A percentile compares a stretch with the other conserved stretches of the same genome.
These are phyloP conservation scores for Prunus yedoensis DNA, from an alignment of 331 rosid species.

Conservation along the genomic window DNA sequence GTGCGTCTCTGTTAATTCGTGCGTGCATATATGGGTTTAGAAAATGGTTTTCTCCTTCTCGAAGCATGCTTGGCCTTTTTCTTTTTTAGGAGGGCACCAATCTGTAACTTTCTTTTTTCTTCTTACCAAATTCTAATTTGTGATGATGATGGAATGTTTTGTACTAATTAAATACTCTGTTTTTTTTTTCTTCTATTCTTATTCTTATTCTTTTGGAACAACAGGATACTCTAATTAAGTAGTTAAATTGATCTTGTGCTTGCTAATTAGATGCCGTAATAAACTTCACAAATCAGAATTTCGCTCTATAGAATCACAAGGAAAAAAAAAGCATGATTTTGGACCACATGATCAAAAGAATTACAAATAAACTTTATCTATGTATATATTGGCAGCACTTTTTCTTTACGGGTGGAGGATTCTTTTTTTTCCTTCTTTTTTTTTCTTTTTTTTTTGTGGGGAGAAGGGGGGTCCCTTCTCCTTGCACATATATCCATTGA, in stretches of 20 bases:
- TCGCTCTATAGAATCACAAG: not conserved
- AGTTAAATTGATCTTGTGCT: not conserved
- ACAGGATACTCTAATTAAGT: not conserved
- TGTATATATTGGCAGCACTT: too few species aligned
- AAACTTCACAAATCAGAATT: not conserved
- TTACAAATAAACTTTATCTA: not conserved
- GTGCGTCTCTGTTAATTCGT: too few species aligned
- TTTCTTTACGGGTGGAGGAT: too few species aligned
- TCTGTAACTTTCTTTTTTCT: not conserved
- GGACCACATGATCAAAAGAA: not conserved
- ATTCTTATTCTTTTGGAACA: not conserved
- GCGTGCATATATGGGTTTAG: not conserved
- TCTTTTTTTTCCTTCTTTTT: too few species aligned
- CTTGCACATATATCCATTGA: too few species aligned
- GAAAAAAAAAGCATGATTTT: not conserved
- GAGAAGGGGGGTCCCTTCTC: too few species aligned
- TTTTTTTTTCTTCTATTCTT: not conserved
- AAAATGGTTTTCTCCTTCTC: conserved; percentile 2
- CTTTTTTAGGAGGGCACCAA: too few species aligned
- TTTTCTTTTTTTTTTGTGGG: too few species aligned
- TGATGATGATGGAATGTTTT: not conserved
- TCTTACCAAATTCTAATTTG: not conserved
- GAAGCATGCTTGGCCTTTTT: conserved; percentile 3
- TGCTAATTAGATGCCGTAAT: not conserved
- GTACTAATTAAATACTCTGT: not conserved